phyloP scores from a whole-genome alignment of 768 basidiomycete species.

The Russula brevipes region DNA sequence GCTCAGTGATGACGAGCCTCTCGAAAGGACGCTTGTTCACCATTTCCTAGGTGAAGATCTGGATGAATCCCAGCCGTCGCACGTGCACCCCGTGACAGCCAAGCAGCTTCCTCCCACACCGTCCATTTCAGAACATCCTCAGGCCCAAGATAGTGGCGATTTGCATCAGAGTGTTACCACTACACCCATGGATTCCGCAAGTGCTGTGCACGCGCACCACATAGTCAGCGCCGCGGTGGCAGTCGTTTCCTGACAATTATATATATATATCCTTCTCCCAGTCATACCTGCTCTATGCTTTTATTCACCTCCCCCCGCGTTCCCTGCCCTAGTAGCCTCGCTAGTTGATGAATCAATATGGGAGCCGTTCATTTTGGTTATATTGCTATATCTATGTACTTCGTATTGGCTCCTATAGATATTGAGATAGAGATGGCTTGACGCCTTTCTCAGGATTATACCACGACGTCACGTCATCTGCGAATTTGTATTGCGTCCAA shows the following conservation, averaged over 20 bases:
- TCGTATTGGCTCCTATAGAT: neutral
- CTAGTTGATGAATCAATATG: neutral
- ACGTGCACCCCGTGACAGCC: neutral
- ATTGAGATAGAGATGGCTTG: neutral
- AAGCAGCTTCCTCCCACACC: neutral
- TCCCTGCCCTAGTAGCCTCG: neutral
- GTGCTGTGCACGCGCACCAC: slow-evolving; percentile 9
- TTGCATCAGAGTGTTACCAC: neutral
- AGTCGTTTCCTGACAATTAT: slow-evolving; percentile 16
- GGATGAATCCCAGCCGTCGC: neutral
- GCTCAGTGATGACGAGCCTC: slow-evolving; percentile 9
- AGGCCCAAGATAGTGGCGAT: neutral
- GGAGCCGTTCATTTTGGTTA: neutral
- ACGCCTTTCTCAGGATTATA: neutral
- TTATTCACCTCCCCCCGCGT: neutral
- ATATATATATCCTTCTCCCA: neutral
- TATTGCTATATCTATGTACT: slow-evolving; percentile 22
- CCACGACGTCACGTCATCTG: neutral
- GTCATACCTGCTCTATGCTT: slow-evolving; percentile 7
- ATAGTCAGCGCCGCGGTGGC: slow-evolving; percentile 3
- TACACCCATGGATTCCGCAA: slow-evolving; percentile 1
- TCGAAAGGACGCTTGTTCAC: slow-evolving; percentile 15
- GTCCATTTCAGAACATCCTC: neutral
- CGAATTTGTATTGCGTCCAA: neutral
- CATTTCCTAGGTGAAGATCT: slow-evolving; percentile 14